These are phyloP conservation scores for Tinospora cordifolia DNA, from an alignment of 164 flowering plant species.

Conservation along the genomic window DNA sequence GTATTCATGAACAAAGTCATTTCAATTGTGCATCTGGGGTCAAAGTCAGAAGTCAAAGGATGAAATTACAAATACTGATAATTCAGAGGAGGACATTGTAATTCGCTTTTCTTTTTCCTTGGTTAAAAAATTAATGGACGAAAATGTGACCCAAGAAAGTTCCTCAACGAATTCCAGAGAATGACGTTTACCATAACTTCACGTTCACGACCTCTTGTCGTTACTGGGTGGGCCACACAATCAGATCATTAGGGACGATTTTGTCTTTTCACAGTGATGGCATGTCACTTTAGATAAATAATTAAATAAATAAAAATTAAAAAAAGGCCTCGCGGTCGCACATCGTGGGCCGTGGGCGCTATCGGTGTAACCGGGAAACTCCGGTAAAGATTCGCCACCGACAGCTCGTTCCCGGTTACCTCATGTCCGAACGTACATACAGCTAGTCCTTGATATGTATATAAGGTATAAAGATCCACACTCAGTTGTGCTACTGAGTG, in stretches of 20 bases:
- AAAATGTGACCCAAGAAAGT: neutral
- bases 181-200: neutral
- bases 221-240: neutral
- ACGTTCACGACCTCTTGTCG: neutral
- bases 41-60: too few relatives aligned
- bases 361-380: neutral
- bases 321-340: too few relatives aligned
- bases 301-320: too few relatives aligned
- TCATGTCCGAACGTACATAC: neutral
- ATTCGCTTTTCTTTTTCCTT: too few relatives aligned
- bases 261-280: neutral
- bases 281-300: neutral
- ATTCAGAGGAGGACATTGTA: too few relatives aligned
- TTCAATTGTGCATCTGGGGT: too few relatives aligned
- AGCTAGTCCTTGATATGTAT: neutral
- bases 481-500: neutral
- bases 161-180: neutral
- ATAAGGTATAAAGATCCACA: neutral
- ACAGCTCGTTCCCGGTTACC: neutral
- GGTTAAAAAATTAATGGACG: neutral
- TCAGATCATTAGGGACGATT: neutral
- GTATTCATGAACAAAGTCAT: too few relatives aligned
- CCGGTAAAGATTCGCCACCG: neutral
- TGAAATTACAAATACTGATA: too few relatives aligned
- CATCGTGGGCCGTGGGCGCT: too few relatives aligned